Evolutionary conservation across 1,139 yeast species (phyloP), one percentile per base, ranked within the genome.

Genomic region (Sugiyamaella xylanicola): DNA sequence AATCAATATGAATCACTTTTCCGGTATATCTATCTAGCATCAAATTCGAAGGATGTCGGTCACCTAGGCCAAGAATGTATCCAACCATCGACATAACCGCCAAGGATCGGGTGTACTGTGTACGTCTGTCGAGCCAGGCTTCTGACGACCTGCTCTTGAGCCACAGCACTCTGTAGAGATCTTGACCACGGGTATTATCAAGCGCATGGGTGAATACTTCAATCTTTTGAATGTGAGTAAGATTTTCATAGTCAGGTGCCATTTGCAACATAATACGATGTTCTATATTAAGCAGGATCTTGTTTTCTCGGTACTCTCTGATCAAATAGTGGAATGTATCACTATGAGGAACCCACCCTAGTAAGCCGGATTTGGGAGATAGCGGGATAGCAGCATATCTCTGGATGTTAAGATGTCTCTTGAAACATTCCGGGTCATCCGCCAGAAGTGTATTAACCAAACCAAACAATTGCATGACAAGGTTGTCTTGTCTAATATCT

Each of bases 41-140:
- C 73, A 95, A 79, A 68, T 95, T 95, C 29, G 97, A 89, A 25
- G 99, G 99, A 73, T 95, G 99, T 63, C 99, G 83, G 71, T 95
- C 99, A 57, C 99, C 99, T 27, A 95, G 77, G 13, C 99, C 99
- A 40, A 93, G 77, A 55, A 93, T 92, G 71, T 93, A 93, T 1
- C 99, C 99, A 46, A 87, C 96, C 97, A 93, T 93, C 0, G 98
- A 92, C 98, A 93, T 95, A 3, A 91, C 97, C 0, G 99, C 99
- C 61, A 95, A 77, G 0, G 99, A 93, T 59, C 99, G 78, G 0
- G 98, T 93, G 68, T 93, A 95, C 2, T 96, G 92, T 0, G 98
- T 92, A 69, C 99, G 84, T 65, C 99, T 83, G 68, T 95, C 98
- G 41, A 95, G 77, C 99, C 99, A 95, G 0, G 97, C 90, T 71